Conservation (phyloP, 352 stramenopile genomes). For the Phytophthora hybrid region DNA sequence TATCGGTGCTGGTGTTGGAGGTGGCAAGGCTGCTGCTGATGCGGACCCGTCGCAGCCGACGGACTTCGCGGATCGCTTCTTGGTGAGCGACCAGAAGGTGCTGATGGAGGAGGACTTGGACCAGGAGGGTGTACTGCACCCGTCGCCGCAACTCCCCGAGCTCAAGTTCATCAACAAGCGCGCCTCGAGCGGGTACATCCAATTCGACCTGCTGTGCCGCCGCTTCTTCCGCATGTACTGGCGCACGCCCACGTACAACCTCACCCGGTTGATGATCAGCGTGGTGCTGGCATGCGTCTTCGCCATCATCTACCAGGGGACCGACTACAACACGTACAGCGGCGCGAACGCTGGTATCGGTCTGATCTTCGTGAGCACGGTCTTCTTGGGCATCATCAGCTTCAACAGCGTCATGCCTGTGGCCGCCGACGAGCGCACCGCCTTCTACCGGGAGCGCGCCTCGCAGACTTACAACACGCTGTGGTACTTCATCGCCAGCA, state of each 20-base stretch:
- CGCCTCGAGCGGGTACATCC: constrained; percentile 22
- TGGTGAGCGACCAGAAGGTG: constrained; percentile 44
- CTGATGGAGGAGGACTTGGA: constrained; percentile 57
- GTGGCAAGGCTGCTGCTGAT: constrained; percentile 36
- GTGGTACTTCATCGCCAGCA: too few relatives aligned
- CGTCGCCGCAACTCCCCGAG: constrained; percentile 44
- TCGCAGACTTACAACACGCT: too few relatives aligned
- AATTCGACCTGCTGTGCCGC: not conserved
- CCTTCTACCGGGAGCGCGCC: too few relatives aligned
- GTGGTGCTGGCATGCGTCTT: not conserved
- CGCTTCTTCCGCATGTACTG: constrained; percentile 3
- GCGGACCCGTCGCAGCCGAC: constrained; percentile 14
- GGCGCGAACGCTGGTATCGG: too few relatives aligned
- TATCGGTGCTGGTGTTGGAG: constrained; percentile 48
- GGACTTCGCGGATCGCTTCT: constrained; percentile 46
- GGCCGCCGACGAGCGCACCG: too few relatives aligned
- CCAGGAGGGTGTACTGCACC: constrained; percentile 55
- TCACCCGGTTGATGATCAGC: not conserved
- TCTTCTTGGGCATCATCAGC: too few relatives aligned
- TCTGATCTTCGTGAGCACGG: too few relatives aligned
- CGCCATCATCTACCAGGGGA: not conserved
- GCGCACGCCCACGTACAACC: not conserved
- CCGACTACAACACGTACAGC: not conserved
- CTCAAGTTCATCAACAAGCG: constrained; percentile 57
- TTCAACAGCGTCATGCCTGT: too few relatives aligned